Evolutionary conservation across 805 yeast species (phyloP).

Genomic region (Candida koratica): DNA sequence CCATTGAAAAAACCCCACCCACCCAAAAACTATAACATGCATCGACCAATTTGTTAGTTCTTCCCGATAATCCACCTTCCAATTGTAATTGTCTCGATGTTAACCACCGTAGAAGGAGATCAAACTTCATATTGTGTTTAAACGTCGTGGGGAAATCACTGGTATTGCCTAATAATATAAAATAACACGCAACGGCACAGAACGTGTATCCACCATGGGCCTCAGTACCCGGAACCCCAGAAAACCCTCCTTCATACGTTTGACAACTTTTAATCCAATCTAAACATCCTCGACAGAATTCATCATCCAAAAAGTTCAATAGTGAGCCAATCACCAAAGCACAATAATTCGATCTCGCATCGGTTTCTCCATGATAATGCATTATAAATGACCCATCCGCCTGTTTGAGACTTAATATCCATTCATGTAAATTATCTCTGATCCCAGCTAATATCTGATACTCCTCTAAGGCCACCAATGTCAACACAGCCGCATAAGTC

Average conservation of each 20-base stretch:
- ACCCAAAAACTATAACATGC: slow-evolving; percentile 97
- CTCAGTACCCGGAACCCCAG: slow-evolving; percentile 72
- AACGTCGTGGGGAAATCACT: slow-evolving; percentile 16
- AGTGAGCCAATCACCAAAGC: slow-evolving; percentile 70
- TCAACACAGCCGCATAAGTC: slow-evolving; percentile 69
- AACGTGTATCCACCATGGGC: slow-evolving; percentile 98
- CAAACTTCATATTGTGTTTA: slow-evolving; percentile 39
- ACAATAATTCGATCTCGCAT: slow-evolving; percentile 83
- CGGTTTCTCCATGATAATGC: slow-evolving; percentile 78
- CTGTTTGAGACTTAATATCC: slow-evolving; percentile 65
- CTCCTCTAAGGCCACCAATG: slow-evolving; percentile 53
- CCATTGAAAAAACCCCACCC: slow-evolving; percentile 67
- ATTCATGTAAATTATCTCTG: slow-evolving; percentile 46
- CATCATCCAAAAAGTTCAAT: slow-evolving; percentile 59
- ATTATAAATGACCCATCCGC: slow-evolving; percentile 73
- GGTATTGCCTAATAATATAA: slow-evolving; percentile 32
- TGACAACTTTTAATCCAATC: slow-evolving; percentile 72
- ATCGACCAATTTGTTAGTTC: slow-evolving; percentile 91
- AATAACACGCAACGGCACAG: slow-evolving; percentile 71
- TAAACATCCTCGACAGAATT: slow-evolving; percentile 48
- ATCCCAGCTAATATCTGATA: slow-evolving; percentile 24
- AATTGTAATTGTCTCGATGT: slow-evolving; percentile 58
- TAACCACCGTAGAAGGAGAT: slow-evolving; percentile 60
- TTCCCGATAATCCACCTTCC: slow-evolving; percentile 89
- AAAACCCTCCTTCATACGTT: slow-evolving; percentile 94